Evolutionary conservation across 2,329 filamentous ascomycete species (phyloP), one percentile per base, ranked within the genome.

Genomic region (Sclerotinia sclerotiorum): DNA sequence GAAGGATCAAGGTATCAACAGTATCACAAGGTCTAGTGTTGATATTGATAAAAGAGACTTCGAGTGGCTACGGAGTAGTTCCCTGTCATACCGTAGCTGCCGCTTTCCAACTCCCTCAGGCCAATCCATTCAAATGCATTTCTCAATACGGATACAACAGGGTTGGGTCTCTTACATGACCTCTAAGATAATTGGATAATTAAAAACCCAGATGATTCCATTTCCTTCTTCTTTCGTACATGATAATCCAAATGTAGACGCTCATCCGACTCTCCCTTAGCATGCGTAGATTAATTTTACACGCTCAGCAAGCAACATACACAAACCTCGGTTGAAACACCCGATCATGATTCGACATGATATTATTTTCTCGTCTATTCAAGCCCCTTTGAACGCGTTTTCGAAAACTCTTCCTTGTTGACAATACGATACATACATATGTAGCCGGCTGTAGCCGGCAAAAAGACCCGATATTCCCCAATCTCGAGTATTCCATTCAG

Each of bases 191-290:
- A 24, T 62, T 11, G 44, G 44, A 17, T 10, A 1, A 15, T n/a
- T 17, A 15, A 29, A 61, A 32, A 13, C 35, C 49, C 58, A 24
- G 17, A 61, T 61, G 24, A 21, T 39, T 51, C 46, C 46, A 51
- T 39, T 51, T 4, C 21, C 58, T 62, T 62, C 58, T 62, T 51
- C 58, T 62, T 62, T 51, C 13, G 60, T 51, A 62, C 60, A 51
- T 62, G 29, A 24, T 27, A 10, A 39, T 51, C 60, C 46, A 51
- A 27, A 62, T 51, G 46, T 27, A 51, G 60, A 24, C 32, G 35
- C 46, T 62, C 60, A 5, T 62, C 46, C 60, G 46, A 19, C 5
- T 65, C 52, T 27, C 29, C 27, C 58, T 35, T 35, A n/a, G 27
- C 13, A 48, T 48, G 42, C 63, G 1, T 35, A 35, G 35, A 35